Evolutionary conservation across 371 early-diverging fungal species (phyloP).

Genomic region (Mucor racemosus): DNA sequence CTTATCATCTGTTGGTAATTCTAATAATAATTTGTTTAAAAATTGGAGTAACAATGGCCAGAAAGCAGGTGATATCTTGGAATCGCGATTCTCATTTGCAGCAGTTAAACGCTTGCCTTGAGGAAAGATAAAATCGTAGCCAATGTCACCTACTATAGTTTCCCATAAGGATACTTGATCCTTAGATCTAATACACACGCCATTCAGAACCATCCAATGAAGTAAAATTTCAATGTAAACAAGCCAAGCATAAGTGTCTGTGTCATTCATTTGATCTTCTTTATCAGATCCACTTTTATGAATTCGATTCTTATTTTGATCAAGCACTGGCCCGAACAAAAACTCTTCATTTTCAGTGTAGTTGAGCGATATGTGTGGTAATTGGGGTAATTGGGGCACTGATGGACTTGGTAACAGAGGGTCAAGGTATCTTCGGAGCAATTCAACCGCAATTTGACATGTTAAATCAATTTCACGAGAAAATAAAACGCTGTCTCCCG

Average conservation of each 20-base stretch:
- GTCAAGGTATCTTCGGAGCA: constrained; percentile 33
- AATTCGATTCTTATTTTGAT: background rate
- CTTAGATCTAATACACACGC: constrained; percentile 28
- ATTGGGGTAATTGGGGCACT: constrained; percentile 26
- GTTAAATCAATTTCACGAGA: constrained; percentile 38
- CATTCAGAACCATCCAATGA: constrained; percentile 53
- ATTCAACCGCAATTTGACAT: constrained; percentile 42
- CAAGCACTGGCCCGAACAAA: constrained; percentile 23
- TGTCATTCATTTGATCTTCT: background rate
- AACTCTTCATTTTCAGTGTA: constrained; percentile 23
- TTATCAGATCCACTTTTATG: background rate
- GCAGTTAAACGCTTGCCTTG: background rate
- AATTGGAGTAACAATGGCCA: constrained; percentile 44
- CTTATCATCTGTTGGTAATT: constrained; percentile 35
- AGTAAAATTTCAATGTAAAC: constrained; percentile 47
- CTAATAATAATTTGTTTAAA: constrained; percentile 35
- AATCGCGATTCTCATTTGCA: background rate
- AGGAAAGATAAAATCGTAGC: constrained; percentile 19
- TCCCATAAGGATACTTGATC: constrained; percentile 37
- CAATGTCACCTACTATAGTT: constrained; percentile 25
- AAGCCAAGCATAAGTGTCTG: constrained; percentile 34
- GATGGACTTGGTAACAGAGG: constrained; percentile 8
- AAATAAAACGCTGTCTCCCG: constrained; percentile 39
- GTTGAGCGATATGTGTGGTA: constrained; percentile 23
- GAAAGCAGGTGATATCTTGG: constrained; percentile 36